A percentile compares a stretch with the other conserved stretches of the same genome.
Conservation (phyloP, 257 asterid genomes). For the Linderniella brevidens region DNA sequence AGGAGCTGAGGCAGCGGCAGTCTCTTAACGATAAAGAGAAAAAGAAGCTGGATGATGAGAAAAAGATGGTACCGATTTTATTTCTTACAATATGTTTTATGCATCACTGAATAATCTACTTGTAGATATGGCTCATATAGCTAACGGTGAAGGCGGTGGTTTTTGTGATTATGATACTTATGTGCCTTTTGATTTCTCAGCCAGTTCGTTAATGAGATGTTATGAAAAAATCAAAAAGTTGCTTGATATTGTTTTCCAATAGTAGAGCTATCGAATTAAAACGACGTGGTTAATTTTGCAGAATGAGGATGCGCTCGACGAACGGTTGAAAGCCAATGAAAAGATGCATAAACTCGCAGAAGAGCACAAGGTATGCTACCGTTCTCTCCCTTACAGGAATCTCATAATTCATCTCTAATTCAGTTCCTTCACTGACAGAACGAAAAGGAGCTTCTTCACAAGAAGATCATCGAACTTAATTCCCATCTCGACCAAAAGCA, state of each 20-base stretch:
- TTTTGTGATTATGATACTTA: too few relatives aligned
- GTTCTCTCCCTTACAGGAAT: slow-evolving; percentile 6
- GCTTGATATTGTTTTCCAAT: background rate
- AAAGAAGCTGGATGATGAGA: slow-evolving; percentile 34
- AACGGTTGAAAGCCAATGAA: slow-evolving; percentile 48
- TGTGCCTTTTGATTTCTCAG: too few relatives aligned
- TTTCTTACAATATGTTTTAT: background rate
- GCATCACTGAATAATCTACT: background rate
- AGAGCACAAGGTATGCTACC: slow-evolving; percentile 44
- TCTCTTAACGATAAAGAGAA: slow-evolving; percentile 49
- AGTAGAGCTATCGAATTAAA: background rate
- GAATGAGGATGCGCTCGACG: slow-evolving; percentile 58
- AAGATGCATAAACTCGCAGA: slow-evolving; percentile 46
- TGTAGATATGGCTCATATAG: too few relatives aligned
- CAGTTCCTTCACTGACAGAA: slow-evolving; percentile 25
- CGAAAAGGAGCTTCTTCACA: slow-evolving; percentile 38
- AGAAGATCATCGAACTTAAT: slow-evolving; percentile 42
- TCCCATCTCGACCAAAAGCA: slow-evolving; percentile 57
- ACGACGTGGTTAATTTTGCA: slow-evolving; percentile 18
- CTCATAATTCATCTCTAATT: background rate
- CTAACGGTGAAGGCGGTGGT: too few relatives aligned
- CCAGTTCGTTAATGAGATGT: too few relatives aligned
- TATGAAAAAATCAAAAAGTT: too few relatives aligned
- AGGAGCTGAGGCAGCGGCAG: slow-evolving; percentile 31
- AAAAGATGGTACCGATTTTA: slow-evolving; percentile 36